These are phyloP conservation scores for Fonsecaea pedrosoi DNA, from an alignment of 2,329 filamentous ascomycete species.

Conservation along the genomic window DNA sequence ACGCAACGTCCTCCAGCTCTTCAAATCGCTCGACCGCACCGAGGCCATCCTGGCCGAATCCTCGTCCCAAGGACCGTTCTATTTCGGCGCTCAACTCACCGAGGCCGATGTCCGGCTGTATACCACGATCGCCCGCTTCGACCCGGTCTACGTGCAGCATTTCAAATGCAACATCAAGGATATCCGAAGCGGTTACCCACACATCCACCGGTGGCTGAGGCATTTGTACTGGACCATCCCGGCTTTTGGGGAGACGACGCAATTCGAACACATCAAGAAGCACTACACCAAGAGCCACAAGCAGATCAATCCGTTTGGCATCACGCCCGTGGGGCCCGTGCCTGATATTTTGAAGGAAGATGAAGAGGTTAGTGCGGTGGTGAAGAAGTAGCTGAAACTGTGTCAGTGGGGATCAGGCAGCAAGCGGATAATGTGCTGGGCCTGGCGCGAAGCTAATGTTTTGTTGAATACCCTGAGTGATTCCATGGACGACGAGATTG, in stretches of 20 bases:
- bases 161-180: conserved; percentile 84
- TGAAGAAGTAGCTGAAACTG: conserved; percentile 5
- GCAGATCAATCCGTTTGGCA: conserved; percentile 70
- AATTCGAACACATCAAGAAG: conserved; percentile 95
- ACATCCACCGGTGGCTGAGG: conserved; percentile 80
- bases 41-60: conserved; percentile 69
- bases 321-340: conserved; percentile 84
- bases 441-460: background rate
- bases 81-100: conserved; percentile 76
- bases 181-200: conserved; percentile 82
- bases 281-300: conserved; percentile 71
- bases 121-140: conserved; percentile 75
- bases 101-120: conserved; percentile 82
- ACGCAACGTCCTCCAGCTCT: conserved; percentile 72
- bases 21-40: conserved; percentile 75
- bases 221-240: conserved; percentile 82
- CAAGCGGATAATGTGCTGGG: background rate
- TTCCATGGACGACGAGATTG: background rate
- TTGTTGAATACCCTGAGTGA: background rate
- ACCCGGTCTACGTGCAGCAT: conserved; percentile 81
- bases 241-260: conserved; percentile 81
- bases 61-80: conserved; percentile 64
- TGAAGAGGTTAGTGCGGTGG: conserved; percentile 73
- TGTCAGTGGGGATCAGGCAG: no score
- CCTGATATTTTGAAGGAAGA: conserved; percentile 80